These are phyloP conservation scores for Paxillus involutus DNA, from an alignment of 768 basidiomycete genomes.

Conservation along the genomic window DNA sequence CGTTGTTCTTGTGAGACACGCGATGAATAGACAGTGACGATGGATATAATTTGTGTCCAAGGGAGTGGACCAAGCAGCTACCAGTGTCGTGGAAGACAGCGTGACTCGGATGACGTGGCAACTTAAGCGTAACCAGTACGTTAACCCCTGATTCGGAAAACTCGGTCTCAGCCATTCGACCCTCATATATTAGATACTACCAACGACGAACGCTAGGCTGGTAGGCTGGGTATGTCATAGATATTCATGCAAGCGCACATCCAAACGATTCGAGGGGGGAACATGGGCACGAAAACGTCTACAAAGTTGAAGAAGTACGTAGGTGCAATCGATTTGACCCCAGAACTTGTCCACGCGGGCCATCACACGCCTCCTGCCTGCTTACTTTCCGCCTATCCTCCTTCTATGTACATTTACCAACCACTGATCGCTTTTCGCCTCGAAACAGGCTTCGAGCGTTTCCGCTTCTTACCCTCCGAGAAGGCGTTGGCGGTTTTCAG, in stretches of 20 bases:
- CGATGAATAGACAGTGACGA: background rate
- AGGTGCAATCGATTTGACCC: too few relatives aligned
- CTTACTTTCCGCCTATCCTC: background rate
- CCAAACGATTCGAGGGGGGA: background rate
- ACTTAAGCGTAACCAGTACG: background rate
- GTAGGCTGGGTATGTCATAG: background rate
- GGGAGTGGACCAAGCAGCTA: background rate
- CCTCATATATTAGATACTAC: too few relatives aligned
- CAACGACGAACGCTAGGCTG: too few relatives aligned
- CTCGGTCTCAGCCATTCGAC: too few relatives aligned
- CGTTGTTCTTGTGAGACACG: conserved; percentile 6
- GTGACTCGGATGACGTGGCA: background rate
- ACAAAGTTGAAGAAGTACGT: background rate
- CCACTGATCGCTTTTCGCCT: conserved; percentile 50
- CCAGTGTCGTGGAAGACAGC: background rate
- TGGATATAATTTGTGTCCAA: background rate
- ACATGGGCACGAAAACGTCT: background rate
- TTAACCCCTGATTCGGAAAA: background rate
- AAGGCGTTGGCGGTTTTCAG: conserved; percentile 87
- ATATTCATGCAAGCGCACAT: background rate
- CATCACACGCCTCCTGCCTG: too few relatives aligned
- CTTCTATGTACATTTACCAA: background rate
- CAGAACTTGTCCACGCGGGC: too few relatives aligned
- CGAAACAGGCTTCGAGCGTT: conserved; percentile 67
- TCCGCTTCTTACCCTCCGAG: conserved; percentile 84